Evolutionary conservation across 78 protist species (phyloP).

Genomic region (Dictyostelium capitatum): DNA sequence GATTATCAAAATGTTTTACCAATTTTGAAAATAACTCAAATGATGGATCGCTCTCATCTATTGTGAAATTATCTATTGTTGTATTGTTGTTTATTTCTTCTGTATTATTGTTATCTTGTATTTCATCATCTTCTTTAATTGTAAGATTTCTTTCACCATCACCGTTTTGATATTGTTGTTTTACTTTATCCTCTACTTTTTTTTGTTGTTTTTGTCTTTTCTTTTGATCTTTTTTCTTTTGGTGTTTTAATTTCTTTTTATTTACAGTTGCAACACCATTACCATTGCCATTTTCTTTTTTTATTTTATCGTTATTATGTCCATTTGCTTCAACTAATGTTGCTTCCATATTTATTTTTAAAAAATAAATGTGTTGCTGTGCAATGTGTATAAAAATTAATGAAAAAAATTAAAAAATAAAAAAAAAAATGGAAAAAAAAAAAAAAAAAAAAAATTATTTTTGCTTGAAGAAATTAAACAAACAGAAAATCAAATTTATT

Average conservation of each 20-base stretch:
- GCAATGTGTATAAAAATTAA: too few species aligned
- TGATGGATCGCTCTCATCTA: conserved; percentile 75
- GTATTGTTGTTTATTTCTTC: neutral
- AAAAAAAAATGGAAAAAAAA: too few species aligned
- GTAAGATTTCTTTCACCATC: neutral
- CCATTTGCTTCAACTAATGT: neutral
- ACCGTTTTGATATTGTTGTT: neutral
- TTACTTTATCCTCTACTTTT: neutral
- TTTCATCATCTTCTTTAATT: neutral
- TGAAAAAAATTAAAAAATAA: too few species aligned
- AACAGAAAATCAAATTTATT: too few species aligned
- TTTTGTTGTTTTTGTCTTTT: conserved; percentile 38
- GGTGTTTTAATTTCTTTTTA: conserved; percentile 23
- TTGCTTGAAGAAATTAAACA: too few species aligned
- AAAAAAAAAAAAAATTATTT: too few species aligned
- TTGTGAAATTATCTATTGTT: neutral
- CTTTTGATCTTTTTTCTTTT: conserved; percentile 39
- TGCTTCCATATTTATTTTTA: neutral
- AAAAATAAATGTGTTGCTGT: too few species aligned
- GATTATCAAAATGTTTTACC: conserved; percentile 59
- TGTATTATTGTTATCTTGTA: neutral
- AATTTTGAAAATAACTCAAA: conserved; percentile 52
- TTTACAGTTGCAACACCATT: neutral
- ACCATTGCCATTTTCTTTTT: neutral
- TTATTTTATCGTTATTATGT: neutral